These are phyloP conservation scores for Tulasnella sp. DNA, from an alignment of 768 basidiomycete genomes.

Conservation along the genomic window DNA sequence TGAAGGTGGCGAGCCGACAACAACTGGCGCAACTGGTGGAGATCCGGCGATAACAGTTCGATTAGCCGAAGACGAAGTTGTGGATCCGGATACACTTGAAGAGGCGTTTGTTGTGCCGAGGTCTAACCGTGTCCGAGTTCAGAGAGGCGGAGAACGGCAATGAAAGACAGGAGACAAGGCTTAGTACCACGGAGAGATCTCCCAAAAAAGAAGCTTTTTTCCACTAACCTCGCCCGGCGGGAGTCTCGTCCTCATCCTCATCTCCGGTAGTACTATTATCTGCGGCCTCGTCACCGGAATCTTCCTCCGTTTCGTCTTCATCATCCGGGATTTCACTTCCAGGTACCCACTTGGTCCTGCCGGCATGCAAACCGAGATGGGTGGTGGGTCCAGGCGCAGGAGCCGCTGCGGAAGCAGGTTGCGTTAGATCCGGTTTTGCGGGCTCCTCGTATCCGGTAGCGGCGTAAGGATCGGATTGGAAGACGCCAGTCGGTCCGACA, in stretches of 20 bases:
- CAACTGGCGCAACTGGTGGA: not conserved
- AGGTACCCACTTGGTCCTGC: constrained; percentile 17
- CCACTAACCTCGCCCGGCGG: not conserved
- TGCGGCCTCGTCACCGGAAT: constrained; percentile 7
- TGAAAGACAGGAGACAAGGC: not conserved
- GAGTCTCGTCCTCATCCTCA: not conserved
- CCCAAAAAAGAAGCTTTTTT: not conserved
- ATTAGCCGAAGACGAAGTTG: not conserved
- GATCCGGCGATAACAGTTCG: not conserved
- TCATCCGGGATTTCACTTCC: constrained; percentile 1
- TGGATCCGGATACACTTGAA: not conserved
- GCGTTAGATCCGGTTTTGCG: not conserved
- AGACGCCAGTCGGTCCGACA: constrained; percentile 9
- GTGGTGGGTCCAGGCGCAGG: not conserved
- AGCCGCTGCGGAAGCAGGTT: not conserved
- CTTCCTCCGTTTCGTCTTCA: constrained; percentile 13
- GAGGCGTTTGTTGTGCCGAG: not conserved
- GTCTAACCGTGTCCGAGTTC: not conserved
- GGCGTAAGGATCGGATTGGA: not conserved
- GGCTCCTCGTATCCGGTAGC: constrained; percentile 9
- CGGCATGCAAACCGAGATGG: constrained; percentile 10
- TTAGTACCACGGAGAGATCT: not conserved
- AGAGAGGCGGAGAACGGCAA: not conserved
- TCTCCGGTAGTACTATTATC: constrained; percentile 4
- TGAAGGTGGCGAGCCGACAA: not conserved